Percentiles rank a stretch among this genome's conserved stretches.
Evolutionary conservation across 2,329 filamentous ascomycete species (phyloP).

Genomic region (Diaporthe sp.): DNA sequence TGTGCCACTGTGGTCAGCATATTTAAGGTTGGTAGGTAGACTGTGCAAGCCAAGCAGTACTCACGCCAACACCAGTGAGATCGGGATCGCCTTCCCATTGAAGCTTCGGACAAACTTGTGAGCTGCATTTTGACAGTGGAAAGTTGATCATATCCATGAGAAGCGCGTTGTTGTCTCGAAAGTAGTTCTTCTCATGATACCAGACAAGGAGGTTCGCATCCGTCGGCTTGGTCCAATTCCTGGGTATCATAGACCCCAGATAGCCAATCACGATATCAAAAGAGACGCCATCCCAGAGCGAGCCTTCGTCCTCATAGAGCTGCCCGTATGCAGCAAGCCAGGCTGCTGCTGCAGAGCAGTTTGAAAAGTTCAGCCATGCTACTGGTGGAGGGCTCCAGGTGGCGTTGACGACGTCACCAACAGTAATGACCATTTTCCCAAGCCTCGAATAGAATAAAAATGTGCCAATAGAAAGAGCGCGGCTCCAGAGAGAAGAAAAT

Average conservation of each 20-base stretch:
- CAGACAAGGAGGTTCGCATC: slow-evolving; percentile 30
- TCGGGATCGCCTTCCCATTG: slow-evolving; percentile 39
- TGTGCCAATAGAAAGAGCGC: background rate
- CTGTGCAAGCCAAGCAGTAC: background rate
- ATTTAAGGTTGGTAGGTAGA: background rate
- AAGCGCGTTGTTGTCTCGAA: slow-evolving; percentile 13
- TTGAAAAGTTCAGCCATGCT: slow-evolving; percentile 28
- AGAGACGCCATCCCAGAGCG: slow-evolving; percentile 23
- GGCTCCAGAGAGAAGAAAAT: slow-evolving; percentile 10
- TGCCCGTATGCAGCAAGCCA: slow-evolving; percentile 24
- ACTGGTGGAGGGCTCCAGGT: slow-evolving; percentile 21
- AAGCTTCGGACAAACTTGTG: slow-evolving; percentile 37
- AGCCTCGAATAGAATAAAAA: background rate
- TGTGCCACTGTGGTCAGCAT: background rate
- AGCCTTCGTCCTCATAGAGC: slow-evolving; percentile 20
- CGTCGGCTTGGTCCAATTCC: slow-evolving; percentile 29
- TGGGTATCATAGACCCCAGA: slow-evolving; percentile 23
- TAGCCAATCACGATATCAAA: slow-evolving; percentile 27
- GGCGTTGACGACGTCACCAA: slow-evolving; percentile 30
- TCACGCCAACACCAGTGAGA: slow-evolving; percentile 38
- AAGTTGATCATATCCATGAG: slow-evolving; percentile 23
- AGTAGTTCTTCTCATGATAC: slow-evolving; percentile 24
- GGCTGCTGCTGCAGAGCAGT: slow-evolving; percentile 15
- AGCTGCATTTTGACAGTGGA: slow-evolving; percentile 23
- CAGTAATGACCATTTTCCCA: slow-evolving; percentile 16